These are phyloP conservation scores for Picea engelmannii DNA, from an alignment of 83 land plant genomes.

Conservation along the genomic window DNA sequence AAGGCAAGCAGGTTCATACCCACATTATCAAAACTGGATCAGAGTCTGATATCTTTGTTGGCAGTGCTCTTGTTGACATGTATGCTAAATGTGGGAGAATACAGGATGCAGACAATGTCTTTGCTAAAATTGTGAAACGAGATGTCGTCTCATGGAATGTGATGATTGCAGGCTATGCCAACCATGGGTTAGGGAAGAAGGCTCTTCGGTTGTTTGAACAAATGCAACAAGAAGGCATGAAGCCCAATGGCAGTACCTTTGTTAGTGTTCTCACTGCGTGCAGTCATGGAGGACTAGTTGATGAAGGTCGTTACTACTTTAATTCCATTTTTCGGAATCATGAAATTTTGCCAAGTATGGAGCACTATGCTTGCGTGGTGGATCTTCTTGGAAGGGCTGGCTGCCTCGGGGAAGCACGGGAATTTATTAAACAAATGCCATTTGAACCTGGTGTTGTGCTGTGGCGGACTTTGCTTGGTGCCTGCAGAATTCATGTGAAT, in stretches of 20 bases:
- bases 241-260: constrained; percentile 38
- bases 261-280: constrained; percentile 42
- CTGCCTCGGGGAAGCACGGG: constrained; percentile 31
- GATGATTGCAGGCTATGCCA: constrained; percentile 35
- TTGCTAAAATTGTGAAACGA: constrained; percentile 24
- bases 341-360: constrained; percentile 29
- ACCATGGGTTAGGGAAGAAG: constrained; percentile 26
- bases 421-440: constrained; percentile 50
- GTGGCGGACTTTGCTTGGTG: constrained; percentile 47
- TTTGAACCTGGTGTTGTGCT: constrained; percentile 36
- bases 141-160: constrained; percentile 56
- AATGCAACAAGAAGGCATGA: constrained; percentile 36
- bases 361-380: constrained; percentile 56
- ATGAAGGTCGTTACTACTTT: constrained; percentile 39
- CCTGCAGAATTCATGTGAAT: constrained; percentile 37
- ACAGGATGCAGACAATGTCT: constrained; percentile 31
- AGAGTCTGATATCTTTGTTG: constrained; percentile 20
- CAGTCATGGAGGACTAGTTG: constrained; percentile 41
- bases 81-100: constrained; percentile 47
- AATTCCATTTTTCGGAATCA: constrained; percentile 26
- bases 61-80: constrained; percentile 43
- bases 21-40: constrained; percentile 23
- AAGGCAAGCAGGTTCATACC: constrained; percentile 28
- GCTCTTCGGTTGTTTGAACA: constrained; percentile 25
- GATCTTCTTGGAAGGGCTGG: constrained; percentile 56